Evolutionary conservation across 2,329 filamentous ascomycete genomes (phyloP).

Genomic region (Penicillium olsonii): DNA sequence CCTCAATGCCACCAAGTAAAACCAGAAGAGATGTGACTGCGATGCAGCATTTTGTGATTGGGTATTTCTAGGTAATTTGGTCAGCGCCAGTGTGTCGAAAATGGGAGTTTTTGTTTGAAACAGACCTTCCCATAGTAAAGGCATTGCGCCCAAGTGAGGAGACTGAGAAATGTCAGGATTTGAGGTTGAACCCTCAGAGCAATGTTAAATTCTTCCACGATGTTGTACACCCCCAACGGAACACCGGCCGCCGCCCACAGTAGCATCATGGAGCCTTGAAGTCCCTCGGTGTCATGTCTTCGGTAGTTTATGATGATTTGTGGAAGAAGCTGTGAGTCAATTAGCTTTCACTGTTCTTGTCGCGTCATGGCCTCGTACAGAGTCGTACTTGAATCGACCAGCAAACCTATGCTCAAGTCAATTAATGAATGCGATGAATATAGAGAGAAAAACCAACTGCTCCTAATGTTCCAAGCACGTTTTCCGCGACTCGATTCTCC

Average conservation of each 20-base stretch:
- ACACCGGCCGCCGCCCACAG: slow-evolving; percentile 67
- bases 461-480: slow-evolving; percentile 33
- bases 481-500: slow-evolving; percentile 31
- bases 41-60: slow-evolving; percentile 49
- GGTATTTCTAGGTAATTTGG: slow-evolving; percentile 54
- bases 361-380: background rate
- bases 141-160: slow-evolving; percentile 59
- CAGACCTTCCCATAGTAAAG: slow-evolving; percentile 52
- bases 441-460: slow-evolving; percentile 20
- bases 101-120: background rate
- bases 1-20: slow-evolving; percentile 62
- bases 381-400: slow-evolving; percentile 65
- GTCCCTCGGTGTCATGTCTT: slow-evolving; percentile 64
- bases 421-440: background rate
- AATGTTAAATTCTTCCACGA: slow-evolving; percentile 55
- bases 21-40: slow-evolving; percentile 55
- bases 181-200: slow-evolving; percentile 59
- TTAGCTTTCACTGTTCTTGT: background rate
- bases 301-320: slow-evolving; percentile 70
- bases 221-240: slow-evolving; percentile 64
- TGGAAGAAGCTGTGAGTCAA: slow-evolving; percentile 59
- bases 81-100: background rate
- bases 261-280: slow-evolving; percentile 72
- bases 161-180: slow-evolving; percentile 54
- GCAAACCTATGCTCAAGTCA: slow-evolving; percentile 48